phyloP scores from a whole-genome alignment of 1,284 basidiomycete genomes.

The Stereum hirsutum region DNA sequence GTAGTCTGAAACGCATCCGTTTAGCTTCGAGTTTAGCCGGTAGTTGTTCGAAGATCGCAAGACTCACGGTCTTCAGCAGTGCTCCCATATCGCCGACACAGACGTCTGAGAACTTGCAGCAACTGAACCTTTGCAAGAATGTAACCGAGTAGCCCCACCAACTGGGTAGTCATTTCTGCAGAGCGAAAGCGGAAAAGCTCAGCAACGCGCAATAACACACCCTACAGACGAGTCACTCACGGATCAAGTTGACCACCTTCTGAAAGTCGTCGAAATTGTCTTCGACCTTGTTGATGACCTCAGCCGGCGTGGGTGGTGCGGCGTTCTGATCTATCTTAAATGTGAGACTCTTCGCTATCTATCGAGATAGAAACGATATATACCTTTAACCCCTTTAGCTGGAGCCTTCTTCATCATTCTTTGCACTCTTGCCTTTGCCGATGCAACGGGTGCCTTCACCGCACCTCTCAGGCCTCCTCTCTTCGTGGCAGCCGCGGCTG shows the following conservation, averaged over 20 bases:
- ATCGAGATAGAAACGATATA: not conserved
- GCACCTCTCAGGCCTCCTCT: slow-evolving; percentile 5
- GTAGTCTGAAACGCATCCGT: slow-evolving; percentile 37
- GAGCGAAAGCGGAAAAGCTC: not conserved
- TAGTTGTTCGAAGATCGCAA: not conserved
- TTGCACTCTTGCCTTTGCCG: slow-evolving; percentile 3
- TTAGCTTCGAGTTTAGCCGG: not conserved
- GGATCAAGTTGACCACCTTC: slow-evolving; percentile 36
- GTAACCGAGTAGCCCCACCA: slow-evolving; percentile 58
- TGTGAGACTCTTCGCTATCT: not conserved
- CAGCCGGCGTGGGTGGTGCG: not conserved
- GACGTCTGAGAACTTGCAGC: slow-evolving; percentile 18
- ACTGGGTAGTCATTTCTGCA: slow-evolving; percentile 49
- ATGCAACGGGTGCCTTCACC: slow-evolving; percentile 3
- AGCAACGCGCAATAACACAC: not conserved
- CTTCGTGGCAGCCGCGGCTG: slow-evolving; percentile 9
- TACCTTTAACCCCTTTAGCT: not conserved
- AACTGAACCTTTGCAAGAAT: slow-evolving; percentile 33
- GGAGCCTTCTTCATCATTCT: slow-evolving; percentile 3
- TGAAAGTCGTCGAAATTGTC: slow-evolving; percentile 38
- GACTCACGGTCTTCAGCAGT: slow-evolving; percentile 2
- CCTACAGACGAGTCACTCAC: not conserved
- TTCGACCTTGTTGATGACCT: not conserved
- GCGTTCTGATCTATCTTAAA: not conserved
- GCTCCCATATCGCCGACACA: slow-evolving; percentile 18